These are phyloP conservation scores for Trichoderma gamsii DNA, from an alignment of 495 filamentous ascomycete genomes.

Conservation along the genomic window DNA sequence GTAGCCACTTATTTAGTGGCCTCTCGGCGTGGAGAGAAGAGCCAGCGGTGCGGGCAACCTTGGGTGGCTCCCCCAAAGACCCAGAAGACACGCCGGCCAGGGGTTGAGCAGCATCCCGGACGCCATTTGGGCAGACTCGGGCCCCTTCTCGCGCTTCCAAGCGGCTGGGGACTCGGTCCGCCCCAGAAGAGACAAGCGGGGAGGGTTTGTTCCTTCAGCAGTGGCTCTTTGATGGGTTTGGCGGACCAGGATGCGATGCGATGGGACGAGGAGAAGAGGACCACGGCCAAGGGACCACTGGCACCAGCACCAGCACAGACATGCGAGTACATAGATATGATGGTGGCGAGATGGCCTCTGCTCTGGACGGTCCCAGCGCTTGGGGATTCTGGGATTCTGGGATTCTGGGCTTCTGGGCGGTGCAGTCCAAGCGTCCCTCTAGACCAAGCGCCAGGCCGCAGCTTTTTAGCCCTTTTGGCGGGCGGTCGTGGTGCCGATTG, in stretches of 20 bases:
- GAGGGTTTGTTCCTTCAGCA: not conserved
- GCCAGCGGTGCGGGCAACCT: slow-evolving; percentile 6
- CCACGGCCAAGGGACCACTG: no score
- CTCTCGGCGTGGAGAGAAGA: slow-evolving; percentile 6
- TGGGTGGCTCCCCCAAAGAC: not conserved
- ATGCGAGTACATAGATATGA: not conserved
- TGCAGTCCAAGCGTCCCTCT: slow-evolving; percentile 4
- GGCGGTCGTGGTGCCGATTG: slow-evolving; percentile 12
- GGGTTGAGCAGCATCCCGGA: slow-evolving; percentile 3
- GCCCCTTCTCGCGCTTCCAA: not conserved
- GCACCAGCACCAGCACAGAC: not conserved
- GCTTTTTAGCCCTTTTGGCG: not conserved
- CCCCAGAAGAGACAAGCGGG: not conserved
- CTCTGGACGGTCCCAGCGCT: slow-evolving; percentile 2
- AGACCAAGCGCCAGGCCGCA: not conserved
- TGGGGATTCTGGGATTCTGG: not conserved
- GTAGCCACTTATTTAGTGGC: not conserved
- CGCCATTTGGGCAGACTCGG: not conserved
- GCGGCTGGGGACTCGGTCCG: not conserved
- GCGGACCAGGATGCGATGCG: no score
- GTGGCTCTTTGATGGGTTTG: no score
- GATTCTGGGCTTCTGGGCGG: not conserved
- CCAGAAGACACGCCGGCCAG: slow-evolving; percentile 1
- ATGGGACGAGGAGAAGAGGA: no score
- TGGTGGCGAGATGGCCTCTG: not conserved